These are phyloP conservation scores for Colletotrichum camelliae DNA, from an alignment of 2,329 filamentous ascomycete species.

Conservation along the genomic window DNA sequence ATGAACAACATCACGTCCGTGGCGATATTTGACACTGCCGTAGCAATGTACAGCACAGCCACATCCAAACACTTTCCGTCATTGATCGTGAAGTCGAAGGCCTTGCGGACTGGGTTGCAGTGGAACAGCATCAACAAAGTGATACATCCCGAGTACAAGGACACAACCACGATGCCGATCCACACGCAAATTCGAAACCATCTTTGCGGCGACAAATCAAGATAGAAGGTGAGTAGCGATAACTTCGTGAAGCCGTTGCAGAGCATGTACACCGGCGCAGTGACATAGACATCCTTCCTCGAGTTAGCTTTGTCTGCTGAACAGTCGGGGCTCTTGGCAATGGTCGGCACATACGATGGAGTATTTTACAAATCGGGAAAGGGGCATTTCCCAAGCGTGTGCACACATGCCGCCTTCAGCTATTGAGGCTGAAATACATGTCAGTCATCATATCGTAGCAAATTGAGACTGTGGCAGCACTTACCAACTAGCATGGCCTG, in stretches of 20 bases:
- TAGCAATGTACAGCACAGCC: slow-evolving; percentile 53
- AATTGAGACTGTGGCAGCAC: neutral
- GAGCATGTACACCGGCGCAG: slow-evolving; percentile 36
- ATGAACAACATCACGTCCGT: slow-evolving; percentile 53
- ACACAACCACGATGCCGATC: slow-evolving; percentile 33
- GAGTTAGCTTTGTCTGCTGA: neutral
- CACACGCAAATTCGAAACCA: slow-evolving; percentile 37
- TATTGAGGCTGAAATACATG: neutral
- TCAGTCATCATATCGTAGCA: neutral
- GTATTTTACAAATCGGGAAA: slow-evolving; percentile 10
- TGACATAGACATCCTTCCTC: slow-evolving; percentile 24
- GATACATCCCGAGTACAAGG: slow-evolving; percentile 30
- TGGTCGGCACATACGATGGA: slow-evolving; percentile 8
- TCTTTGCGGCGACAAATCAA: slow-evolving; percentile 37
- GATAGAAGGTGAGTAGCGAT: slow-evolving; percentile 43
- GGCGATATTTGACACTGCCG: slow-evolving; percentile 51
- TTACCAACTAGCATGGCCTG: slow-evolving; percentile 17
- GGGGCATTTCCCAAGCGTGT: slow-evolving; percentile 25
- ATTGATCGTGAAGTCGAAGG: slow-evolving; percentile 33
- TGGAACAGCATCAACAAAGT: slow-evolving; percentile 40
- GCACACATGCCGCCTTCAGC: slow-evolving; percentile 10
- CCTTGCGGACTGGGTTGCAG: slow-evolving; percentile 37
- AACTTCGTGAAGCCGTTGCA: slow-evolving; percentile 42
- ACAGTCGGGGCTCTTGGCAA: neutral
- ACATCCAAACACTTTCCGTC: slow-evolving; percentile 47